Base-by-base conservation (phyloP, 495 filamentous ascomycete genomes). In the Lasiosphaeriaceae sp. region DNA sequence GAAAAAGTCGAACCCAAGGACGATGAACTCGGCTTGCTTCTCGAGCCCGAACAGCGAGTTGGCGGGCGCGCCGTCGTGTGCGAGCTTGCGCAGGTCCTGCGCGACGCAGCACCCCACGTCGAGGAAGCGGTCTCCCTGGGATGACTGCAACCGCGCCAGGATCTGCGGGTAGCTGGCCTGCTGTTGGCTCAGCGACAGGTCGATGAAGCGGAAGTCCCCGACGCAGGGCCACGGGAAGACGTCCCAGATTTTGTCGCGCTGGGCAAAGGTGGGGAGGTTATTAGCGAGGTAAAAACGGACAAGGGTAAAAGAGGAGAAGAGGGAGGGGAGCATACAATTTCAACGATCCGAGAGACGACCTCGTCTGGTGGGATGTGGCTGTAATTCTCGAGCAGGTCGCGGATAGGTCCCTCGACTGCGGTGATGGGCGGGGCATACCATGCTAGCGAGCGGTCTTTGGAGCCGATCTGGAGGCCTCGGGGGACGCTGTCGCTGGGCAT, bases 161-260 rank as follows among this genome's bases (percentile, higher is more conserved):
- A 62, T 50, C 20, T n/a, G 37, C 2, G 22, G 35, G 29, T 62
- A 62, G 26, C 34, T 39, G 8, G 43, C 43, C 3, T 52, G 26
- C 3, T 52, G 26, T 2, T 41, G 46, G 35, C 19, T 0, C 0
- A 62, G 55, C 26, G 68, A 74, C 44, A 83, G 64, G 14, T 79
- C 74, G 3, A 82, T 66, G 61, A 84, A 85, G 11, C 74, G 71
- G 65, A 80, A 81, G 31, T 73, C 70, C 12, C 82, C 81, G 47
- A 84, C 71, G 66, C 80, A 83, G 19, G 80, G 77, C 56, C 80
- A 83, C 2, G 78, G 78, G 50, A 69, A 74, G 19, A 79, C 60
- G 1, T 65, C 64, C 72, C 78, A 82, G 37, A 78, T 19, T 35
- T 52, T 58, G 19, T 52, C 48, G 35, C 55, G 47, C 54, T 56